Percentiles rank a stretch among this genome's conserved stretches.
These are phyloP conservation scores for Chlorencoelia australis DNA, from an alignment of 2,329 filamentous ascomycete genomes.

Conservation along the genomic window DNA sequence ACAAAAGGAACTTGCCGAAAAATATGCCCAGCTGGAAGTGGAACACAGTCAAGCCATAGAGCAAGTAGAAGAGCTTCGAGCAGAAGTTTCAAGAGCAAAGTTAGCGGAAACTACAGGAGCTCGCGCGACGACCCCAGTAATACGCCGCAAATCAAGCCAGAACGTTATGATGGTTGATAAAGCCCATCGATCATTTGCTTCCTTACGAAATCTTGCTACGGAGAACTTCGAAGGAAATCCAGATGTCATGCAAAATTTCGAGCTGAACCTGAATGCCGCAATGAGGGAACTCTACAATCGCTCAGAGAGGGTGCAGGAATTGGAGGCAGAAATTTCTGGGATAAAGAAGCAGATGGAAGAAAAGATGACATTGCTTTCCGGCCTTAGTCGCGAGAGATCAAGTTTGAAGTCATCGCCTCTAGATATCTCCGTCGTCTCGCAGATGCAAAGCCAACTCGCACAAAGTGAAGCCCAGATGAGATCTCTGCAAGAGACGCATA, in stretches of 20 bases:
- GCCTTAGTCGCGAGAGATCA: conserved; percentile 82
- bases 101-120: conserved; percentile 41
- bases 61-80: conserved; percentile 84
- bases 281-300: conserved; percentile 85
- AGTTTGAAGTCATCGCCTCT: conserved; percentile 78
- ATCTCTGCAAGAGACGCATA: conserved; percentile 61
- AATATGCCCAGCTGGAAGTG: conserved; percentile 73
- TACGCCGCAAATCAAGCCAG: conserved; percentile 88
- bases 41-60: conserved; percentile 75
- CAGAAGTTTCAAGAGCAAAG: conserved; percentile 71
- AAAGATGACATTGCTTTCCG: conserved; percentile 93
- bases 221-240: conserved; percentile 77
- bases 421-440: conserved; percentile 83
- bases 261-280: conserved; percentile 79
- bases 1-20: conserved; percentile 61
- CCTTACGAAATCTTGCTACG: conserved; percentile 75
- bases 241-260: conserved; percentile 84
- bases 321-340: conserved; percentile 74
- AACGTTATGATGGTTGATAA: conserved; percentile 80
- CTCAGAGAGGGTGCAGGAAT: conserved; percentile 79
- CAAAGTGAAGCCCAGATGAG: conserved; percentile 75
- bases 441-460: conserved; percentile 78
- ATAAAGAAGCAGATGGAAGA: conserved; percentile 94
- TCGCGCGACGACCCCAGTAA: conserved; percentile 62
- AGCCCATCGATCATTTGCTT: conserved; percentile 82